These are phyloP conservation scores for Ogataea methylovora DNA, from an alignment of 805 yeast species.

Conservation along the genomic window DNA sequence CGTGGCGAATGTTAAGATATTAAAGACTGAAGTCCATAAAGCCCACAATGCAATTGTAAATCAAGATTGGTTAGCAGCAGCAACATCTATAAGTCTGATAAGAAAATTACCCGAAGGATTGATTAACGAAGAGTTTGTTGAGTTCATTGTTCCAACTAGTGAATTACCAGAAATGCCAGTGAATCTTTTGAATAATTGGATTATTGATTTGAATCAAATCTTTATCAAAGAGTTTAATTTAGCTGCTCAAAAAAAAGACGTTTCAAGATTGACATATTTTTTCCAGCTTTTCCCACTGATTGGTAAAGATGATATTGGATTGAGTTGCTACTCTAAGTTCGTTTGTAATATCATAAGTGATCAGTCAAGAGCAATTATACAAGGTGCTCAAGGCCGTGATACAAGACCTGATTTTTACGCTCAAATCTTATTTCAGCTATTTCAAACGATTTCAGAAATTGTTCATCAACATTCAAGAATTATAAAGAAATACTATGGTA, in stretches of 20 bases:
- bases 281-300: slow-evolving; percentile 86
- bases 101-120: slow-evolving; percentile 46
- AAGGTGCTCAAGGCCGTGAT: slow-evolving; percentile 28
- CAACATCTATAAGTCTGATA: slow-evolving; percentile 52
- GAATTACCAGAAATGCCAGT: slow-evolving; percentile 79
- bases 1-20: slow-evolving; percentile 56
- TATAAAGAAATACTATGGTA: slow-evolving; percentile 68
- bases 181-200: slow-evolving; percentile 49
- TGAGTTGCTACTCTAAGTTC: slow-evolving; percentile 76
- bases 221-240: slow-evolving; percentile 58
- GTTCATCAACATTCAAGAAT: slow-evolving; percentile 80
- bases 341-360: slow-evolving; percentile 79
- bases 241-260: slow-evolving; percentile 63
- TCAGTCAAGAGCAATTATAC: slow-evolving; percentile 63
- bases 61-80: slow-evolving; percentile 71
- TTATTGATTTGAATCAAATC: slow-evolving; percentile 43
- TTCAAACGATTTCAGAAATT: slow-evolving; percentile 80
- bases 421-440: slow-evolving; percentile 54
- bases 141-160: slow-evolving; percentile 75
- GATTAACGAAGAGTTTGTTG: slow-evolving; percentile 60
- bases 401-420: slow-evolving; percentile 48
- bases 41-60: slow-evolving; percentile 63
- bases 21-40: slow-evolving; percentile 58
- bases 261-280: slow-evolving; percentile 63
- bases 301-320: slow-evolving; percentile 62